Percentiles rank a stretch among this genome's conserved stretches.
Conservation (phyloP, 306 rosid species). For the Vicia sativa region DNA sequence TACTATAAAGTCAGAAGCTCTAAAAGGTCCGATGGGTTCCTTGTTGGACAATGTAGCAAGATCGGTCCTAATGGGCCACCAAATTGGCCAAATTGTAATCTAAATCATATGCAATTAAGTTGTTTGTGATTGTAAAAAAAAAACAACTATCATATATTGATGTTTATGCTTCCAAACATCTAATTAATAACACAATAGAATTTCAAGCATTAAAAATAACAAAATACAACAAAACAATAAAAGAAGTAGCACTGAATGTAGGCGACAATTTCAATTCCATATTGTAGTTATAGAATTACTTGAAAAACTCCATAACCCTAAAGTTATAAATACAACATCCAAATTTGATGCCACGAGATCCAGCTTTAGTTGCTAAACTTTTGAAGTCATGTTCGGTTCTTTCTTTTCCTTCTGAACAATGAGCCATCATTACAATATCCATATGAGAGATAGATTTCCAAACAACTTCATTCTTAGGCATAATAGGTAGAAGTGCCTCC, state of each 20-base stretch:
- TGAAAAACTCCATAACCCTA: conserved; percentile 4
- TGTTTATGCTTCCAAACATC: too few species aligned
- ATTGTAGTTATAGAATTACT: not conserved
- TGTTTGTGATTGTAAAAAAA: too few species aligned
- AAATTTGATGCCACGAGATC: not conserved
- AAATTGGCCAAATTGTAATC: too few species aligned
- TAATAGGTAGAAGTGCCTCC: not conserved
- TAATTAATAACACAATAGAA: too few species aligned
- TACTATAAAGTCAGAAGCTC: too few species aligned
- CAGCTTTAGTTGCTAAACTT: not conserved
- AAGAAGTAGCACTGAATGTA: not conserved
- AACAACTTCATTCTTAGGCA: not conserved
- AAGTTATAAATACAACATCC: not conserved
- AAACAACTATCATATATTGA: too few species aligned
- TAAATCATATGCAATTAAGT: too few species aligned
- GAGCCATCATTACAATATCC: not conserved
- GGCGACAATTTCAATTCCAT: not conserved
- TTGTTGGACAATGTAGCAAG: too few species aligned
- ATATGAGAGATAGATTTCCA: not conserved
- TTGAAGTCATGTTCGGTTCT: not conserved
- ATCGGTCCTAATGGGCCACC: too few species aligned
- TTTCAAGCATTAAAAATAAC: too few species aligned
- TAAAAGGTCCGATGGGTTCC: too few species aligned
- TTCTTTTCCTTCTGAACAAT: not conserved
- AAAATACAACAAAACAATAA: too few species aligned